Percentiles rank a stretch among this genome's conserved stretches.
Conservation (phyloP, 257 asterid genomes). For the Nicotiana attenuata region DNA sequence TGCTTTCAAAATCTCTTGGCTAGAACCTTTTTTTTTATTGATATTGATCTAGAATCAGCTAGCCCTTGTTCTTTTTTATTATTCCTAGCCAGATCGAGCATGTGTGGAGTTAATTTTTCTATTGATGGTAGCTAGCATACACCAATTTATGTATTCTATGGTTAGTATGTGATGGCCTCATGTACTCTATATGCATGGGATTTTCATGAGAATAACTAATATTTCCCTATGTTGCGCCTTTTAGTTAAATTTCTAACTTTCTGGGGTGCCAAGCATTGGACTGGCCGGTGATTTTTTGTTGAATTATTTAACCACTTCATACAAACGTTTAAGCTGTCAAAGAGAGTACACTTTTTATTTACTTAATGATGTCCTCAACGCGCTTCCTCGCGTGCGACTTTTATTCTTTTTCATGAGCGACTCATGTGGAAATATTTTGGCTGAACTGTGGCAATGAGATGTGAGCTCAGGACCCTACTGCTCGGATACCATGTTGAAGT, state of each 20-base stretch:
- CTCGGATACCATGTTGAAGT: not conserved
- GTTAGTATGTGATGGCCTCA: not conserved
- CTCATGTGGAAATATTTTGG: not conserved
- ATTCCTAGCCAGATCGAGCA: too few species aligned
- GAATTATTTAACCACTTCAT: not conserved
- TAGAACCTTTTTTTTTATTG: too few species aligned
- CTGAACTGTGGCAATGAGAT: not conserved
- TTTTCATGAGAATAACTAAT: not conserved
- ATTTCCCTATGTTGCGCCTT: not conserved
- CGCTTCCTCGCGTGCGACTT: not conserved
- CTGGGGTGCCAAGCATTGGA: not conserved
- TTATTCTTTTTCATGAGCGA: not conserved
- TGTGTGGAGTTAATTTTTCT: not conserved
- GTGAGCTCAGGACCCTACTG: not conserved
- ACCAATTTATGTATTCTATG: too few species aligned
- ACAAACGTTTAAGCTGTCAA: not conserved
- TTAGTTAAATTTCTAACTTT: not conserved
- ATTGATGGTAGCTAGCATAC: too few species aligned
- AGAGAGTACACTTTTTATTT: not conserved
- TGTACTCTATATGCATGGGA: not conserved
- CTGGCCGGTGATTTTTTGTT: not conserved
- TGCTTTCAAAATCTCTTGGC: too few species aligned
- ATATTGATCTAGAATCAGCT: too few species aligned
- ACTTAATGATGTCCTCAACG: not conserved
- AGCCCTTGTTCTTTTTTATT: too few species aligned